Base-by-base conservation (phyloP, 2,329 filamentous ascomycete genomes). In the Fusarium vanettenii region DNA sequence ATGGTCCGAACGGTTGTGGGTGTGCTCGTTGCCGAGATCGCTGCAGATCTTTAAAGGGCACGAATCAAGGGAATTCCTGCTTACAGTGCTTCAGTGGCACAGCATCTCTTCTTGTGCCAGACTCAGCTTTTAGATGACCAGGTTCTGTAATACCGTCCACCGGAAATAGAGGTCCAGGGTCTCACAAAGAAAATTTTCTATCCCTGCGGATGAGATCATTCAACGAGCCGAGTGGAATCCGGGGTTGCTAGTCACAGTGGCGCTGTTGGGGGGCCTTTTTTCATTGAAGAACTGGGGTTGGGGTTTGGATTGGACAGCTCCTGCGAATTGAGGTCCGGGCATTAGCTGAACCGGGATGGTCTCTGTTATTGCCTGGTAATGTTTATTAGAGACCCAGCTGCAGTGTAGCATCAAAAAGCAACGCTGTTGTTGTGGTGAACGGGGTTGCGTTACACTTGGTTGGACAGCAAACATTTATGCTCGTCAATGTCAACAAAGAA, bases 381-480 rank as follows among this genome's bases (percentile, higher is more conserved):
- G 39, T 29, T 48, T 61, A 22, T 63, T 20, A 22, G 14, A 14
- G 25, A 16, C 35, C 37, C 18, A 22, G 25, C 33, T 61, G 59
- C 39, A 61, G 43, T 25, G 33, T 35, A 39, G 16, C 25, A 35
- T 67, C 18, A 31, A 20, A 45, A 72, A 56, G 70, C 29, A 64
- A 71, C 64, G 20, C 52, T 72, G 70, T 71, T 71, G 68, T 68
- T 68, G 45, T 66, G 39, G 67, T 71, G 55, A 71, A 29, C 18
- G 45, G 33, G 35, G 35, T 37, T n/a, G 33, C n/a, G 52, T 70
- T 33, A 22, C 48, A 52, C 48, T 52, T 52, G 48, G 48, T 52
- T 52, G 48, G 48, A 52, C 18, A 31, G 27, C 27, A 29, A 52
- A 29, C 25, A 29, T 52, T 18, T 16, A 50, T 50, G 45, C 22